Conservation (phyloP, 2,329 filamentous ascomycete species). For the Atkinsonella hypoxylon region DNA sequence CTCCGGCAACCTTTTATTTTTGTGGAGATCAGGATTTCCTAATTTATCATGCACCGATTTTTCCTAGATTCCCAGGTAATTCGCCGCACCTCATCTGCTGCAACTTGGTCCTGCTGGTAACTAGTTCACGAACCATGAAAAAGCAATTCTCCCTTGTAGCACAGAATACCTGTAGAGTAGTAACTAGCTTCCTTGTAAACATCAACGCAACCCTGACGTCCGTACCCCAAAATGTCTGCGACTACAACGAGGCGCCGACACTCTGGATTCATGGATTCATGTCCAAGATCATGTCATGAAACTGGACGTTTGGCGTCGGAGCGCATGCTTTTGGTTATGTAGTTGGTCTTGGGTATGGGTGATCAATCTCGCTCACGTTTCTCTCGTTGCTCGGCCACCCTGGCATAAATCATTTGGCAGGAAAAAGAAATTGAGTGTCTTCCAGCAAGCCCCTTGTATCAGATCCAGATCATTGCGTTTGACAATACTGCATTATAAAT, state of each 20-base stretch:
- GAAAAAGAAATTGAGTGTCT: neutral
- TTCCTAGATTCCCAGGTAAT: too few relatives aligned
- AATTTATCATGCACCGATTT: neutral
- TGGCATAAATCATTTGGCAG: neutral
- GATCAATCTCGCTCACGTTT: neutral
- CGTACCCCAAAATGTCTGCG: neutral
- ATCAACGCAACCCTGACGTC: neutral
- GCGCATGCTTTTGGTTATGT: neutral
- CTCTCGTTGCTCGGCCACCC: neutral
- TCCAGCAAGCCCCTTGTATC: neutral
- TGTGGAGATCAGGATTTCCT: neutral
- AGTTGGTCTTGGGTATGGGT: neutral
- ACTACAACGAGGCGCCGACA: neutral
- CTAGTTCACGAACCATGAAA: neutral
- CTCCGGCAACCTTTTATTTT: neutral
- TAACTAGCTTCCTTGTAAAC: neutral
- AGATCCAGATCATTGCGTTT: neutral
- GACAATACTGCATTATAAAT: neutral
- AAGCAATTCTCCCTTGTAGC: neutral
- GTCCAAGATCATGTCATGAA: neutral
- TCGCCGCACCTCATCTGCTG: too few relatives aligned
- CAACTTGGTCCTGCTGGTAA: neutral
- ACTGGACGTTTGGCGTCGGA: neutral
- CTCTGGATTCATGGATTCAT: neutral
- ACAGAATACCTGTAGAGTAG: neutral